Evolutionary conservation across 1,139 yeast species (phyloP), one percentile per base, ranked within the genome.

Genomic region (Debaryomyces fabryi): DNA sequence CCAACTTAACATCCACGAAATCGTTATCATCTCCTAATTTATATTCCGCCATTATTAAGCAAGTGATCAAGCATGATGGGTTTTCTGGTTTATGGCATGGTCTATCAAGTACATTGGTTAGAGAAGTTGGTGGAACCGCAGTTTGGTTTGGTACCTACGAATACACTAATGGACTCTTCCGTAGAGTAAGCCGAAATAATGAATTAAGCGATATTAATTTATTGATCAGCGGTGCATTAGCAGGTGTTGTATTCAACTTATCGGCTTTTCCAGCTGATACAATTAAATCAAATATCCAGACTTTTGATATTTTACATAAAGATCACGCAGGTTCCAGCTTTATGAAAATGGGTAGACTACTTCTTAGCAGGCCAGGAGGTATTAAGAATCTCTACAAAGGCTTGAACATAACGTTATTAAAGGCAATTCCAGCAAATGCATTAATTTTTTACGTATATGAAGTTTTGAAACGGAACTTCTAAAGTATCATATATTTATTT

Each of bases 141-240:
- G 84, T 93, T 3, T 92, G 97, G 97, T 92, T 92, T 68, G 95
- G 96, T 0, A 82, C 93, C 30, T 90, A 90, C 63, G 97, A 90
- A 62, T 69, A 76, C 44, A 69, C 81, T 37, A 72, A 77, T 37
- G 65, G 65, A 4, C 32, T 33, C 3, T 46, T 46, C 32, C 46
- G 39, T 18, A 56, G 64, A 25, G 71, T 85, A 45, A 70, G 72
- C 48, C 50, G 57, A 1, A 41, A 55, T 56, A 20, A 58, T 27
- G 69, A 63, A 35, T 52, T 49, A 13, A 70, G 68, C 44, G 76
- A 82, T 8, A 60, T 77, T 51, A 88, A 87, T 57, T 66, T 85
- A 24, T 70, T 92, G 58, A 50, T 78, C 1, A 83, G 96, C 52
- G 98, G 99, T 45, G 97, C 96, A 0, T 65, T 79, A 48, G 96